Evolutionary conservation across 2,329 filamentous ascomycete genomes (phyloP).

Genomic region (Colletotrichum truncatum): DNA sequence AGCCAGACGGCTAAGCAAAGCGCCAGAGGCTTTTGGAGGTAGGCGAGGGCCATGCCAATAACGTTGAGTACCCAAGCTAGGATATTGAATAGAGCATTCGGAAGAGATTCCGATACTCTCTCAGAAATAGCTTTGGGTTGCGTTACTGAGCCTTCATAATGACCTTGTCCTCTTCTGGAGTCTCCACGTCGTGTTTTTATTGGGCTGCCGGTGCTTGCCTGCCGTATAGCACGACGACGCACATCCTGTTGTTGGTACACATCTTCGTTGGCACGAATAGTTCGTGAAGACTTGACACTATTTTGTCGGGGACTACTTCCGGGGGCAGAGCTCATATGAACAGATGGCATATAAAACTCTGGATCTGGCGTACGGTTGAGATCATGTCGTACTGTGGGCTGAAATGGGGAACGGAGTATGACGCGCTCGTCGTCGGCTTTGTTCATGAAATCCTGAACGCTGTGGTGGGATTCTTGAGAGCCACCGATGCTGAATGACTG

Average conservation of each 20-base stretch:
- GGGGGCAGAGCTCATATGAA: constrained; percentile 36
- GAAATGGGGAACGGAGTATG: constrained; percentile 64
- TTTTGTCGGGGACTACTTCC: constrained; percentile 42
- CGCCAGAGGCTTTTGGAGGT: constrained; percentile 72
- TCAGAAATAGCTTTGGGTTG: constrained; percentile 36
- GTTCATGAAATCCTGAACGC: constrained; percentile 61
- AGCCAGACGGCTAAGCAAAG: constrained; percentile 70
- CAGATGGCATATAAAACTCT: constrained; percentile 65
- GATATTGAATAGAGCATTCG: constrained; percentile 48
- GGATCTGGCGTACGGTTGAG: constrained; percentile 54
- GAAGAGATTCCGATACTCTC: constrained; percentile 46
- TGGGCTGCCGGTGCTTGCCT: constrained; percentile 34
- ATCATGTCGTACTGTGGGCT: constrained; percentile 54
- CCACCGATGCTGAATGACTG: constrained; percentile 49
- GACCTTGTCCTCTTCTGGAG: background rate
- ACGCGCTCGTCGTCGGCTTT: constrained; percentile 65
- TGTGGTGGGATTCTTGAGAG: constrained; percentile 60
- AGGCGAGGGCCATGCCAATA: constrained; percentile 65
- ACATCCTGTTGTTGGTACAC: constrained; percentile 36
- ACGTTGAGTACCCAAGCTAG: constrained; percentile 64
- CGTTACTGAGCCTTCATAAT: constrained; percentile 1
- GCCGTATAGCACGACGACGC: constrained; percentile 37
- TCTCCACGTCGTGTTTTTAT: constrained; percentile 34
- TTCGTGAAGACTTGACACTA: constrained; percentile 44
- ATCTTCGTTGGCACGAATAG: constrained; percentile 40